Evolutionary conservation across 1,284 basidiomycete genomes (phyloP).

Genomic region (Apiotrichum akiyoshidainum): DNA sequence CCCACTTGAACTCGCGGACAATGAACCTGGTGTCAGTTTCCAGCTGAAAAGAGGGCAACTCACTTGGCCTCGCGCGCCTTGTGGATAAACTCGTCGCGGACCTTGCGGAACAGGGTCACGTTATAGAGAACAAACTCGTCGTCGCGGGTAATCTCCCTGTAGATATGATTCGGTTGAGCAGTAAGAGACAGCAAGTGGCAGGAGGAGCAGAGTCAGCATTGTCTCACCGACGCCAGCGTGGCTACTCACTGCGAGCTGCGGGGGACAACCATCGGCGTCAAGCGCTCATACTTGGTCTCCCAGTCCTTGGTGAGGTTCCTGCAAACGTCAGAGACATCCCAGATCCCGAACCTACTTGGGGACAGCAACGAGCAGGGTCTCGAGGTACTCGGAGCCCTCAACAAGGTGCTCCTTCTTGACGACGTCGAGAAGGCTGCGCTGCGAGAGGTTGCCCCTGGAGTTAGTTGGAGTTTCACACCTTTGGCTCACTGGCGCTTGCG

Average conservation of each 20-base stretch:
- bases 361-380: conserved; percentile 89
- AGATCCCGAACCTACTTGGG: conserved; percentile 63
- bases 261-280: conserved; percentile 91
- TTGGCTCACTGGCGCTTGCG: conserved; percentile 79
- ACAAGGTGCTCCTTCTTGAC: conserved; percentile 76
- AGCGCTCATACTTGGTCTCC: conserved; percentile 81
- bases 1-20: conserved; percentile 89
- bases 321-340: conserved; percentile 17
- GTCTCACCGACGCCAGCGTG: background rate
- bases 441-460: conserved; percentile 84
- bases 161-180: background rate
- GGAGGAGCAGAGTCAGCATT: background rate
- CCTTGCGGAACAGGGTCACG: conserved; percentile 86
- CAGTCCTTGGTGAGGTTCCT: conserved; percentile 85
- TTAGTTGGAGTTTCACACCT: conserved; percentile 15
- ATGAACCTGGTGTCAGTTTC: conserved; percentile 62
- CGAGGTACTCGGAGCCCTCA: conserved; percentile 82
- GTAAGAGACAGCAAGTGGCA: background rate
- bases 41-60: background rate
- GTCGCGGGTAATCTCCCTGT: conserved; percentile 68
- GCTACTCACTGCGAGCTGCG: conserved; percentile 75
- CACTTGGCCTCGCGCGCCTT: conserved; percentile 95
- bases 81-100: conserved; percentile 88
- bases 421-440: conserved; percentile 79
- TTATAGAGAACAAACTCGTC: conserved; percentile 84